These are phyloP conservation scores for Sphaerulina musiva DNA, from an alignment of 2,329 filamentous ascomycete genomes.

Conservation along the genomic window DNA sequence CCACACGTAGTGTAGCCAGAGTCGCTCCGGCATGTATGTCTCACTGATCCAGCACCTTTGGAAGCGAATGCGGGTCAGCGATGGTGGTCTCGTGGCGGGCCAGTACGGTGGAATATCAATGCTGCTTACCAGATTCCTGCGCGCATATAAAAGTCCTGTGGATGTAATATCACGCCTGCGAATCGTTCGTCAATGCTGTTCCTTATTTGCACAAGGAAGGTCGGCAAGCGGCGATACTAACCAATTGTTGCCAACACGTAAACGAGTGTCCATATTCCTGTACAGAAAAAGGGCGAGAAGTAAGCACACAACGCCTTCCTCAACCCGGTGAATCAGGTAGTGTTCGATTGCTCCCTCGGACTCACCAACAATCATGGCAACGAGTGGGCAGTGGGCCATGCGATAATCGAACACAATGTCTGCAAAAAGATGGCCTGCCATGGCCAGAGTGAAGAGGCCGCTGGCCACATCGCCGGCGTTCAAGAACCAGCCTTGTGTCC, in stretches of 20 bases:
- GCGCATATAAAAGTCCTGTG: slow-evolving; percentile 50
- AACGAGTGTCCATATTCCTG: slow-evolving; percentile 51
- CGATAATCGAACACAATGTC: slow-evolving; percentile 52
- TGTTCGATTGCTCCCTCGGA: no score
- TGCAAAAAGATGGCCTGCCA: slow-evolving; percentile 60
- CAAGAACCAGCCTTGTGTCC: slow-evolving; percentile 60
- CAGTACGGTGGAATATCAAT: no score
- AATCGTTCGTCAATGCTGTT: neutral
- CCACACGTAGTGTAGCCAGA: slow-evolving; percentile 59
- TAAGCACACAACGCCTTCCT: no score
- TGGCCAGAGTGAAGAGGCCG: slow-evolving; percentile 58
- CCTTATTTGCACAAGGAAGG: no score
- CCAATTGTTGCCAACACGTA: slow-evolving; percentile 49
- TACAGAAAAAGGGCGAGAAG: no score
- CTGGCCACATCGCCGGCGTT: slow-evolving; percentile 59
- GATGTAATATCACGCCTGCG: slow-evolving; percentile 40
- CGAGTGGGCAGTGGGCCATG: slow-evolving; percentile 47
- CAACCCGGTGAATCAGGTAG: no score
- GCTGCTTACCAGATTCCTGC: slow-evolving; percentile 51
- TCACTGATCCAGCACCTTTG: slow-evolving; percentile 54
- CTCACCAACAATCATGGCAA: slow-evolving; percentile 38
- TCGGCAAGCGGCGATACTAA: neutral
- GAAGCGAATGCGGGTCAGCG: neutral
- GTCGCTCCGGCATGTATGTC: slow-evolving; percentile 48
- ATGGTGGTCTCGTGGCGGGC: neutral